A percentile compares a stretch with the other conserved stretches of the same genome.
Evolutionary conservation across 163 green algal species (phyloP).

Genomic region (Scenedesmus sp.): DNA sequence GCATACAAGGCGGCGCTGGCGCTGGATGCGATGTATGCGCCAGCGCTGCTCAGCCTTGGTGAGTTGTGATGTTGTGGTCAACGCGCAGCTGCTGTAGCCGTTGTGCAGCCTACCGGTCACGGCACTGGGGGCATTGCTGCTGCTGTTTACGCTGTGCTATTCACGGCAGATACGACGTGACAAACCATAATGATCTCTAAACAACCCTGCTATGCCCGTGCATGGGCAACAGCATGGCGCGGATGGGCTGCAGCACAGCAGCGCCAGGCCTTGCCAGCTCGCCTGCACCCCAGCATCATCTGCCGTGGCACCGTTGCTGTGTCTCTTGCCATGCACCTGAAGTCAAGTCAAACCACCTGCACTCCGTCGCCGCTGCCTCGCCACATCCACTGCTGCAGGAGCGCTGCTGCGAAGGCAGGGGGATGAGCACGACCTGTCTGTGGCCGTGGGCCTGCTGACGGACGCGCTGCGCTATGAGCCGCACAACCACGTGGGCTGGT

Average conservation of each 20-base stretch:
- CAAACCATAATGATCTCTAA: background rate
- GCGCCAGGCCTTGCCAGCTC: background rate
- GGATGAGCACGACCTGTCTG: conserved; percentile 51
- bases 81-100: background rate
- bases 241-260: background rate
- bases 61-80: background rate
- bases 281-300: background rate
- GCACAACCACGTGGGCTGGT: conserved; percentile 58
- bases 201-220: background rate
- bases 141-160: background rate
- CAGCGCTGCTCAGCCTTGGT: conserved; percentile 47
- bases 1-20: conserved; percentile 56
- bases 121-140: background rate
- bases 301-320: background rate
- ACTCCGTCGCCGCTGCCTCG: too few relatives aligned
- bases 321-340: too few relatives aligned
- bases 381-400: conserved; percentile 29
- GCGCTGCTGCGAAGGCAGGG: conserved; percentile 46
- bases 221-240: background rate
- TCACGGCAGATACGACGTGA: background rate
- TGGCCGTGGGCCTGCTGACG: conserved; percentile 50
- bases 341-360: too few relatives aligned
- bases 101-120: too few relatives aligned
- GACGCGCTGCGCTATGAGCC: conserved; percentile 59
- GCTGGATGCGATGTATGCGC: conserved; percentile 52